A percentile compares a stretch with the other conserved stretches of the same genome.
Conservation (phyloP, 1,139 yeast species). For the Kodamaea alishanica region DNA sequence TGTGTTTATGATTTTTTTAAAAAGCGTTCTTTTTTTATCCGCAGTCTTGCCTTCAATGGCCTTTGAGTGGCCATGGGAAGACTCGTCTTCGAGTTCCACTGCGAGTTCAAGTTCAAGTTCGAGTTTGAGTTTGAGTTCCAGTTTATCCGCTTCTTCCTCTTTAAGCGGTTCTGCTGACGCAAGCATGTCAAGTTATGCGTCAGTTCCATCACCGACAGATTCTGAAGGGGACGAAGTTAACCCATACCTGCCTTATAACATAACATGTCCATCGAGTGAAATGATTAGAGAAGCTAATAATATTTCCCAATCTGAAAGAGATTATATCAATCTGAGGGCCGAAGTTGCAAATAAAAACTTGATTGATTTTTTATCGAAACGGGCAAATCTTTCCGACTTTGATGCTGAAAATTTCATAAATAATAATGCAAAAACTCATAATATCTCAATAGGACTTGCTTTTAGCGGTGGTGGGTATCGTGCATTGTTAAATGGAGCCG, state of each 20-base stretch:
- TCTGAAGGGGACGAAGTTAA: conserved; percentile 10
- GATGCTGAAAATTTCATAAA: conserved; percentile 30
- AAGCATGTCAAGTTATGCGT: background rate
- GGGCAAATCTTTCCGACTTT: conserved; percentile 33
- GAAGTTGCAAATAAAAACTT: conserved; percentile 30
- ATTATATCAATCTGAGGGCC: conserved; percentile 28
- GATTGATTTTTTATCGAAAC: conserved; percentile 27
- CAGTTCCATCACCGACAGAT: background rate
- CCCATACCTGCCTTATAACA: conserved; percentile 26
- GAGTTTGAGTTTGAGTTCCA: background rate
- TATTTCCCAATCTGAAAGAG: conserved; percentile 25
- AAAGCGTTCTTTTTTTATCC: background rate
- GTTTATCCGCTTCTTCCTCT: conserved; percentile 2
- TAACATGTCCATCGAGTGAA: conserved; percentile 23
- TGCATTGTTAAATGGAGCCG: conserved; percentile 46
- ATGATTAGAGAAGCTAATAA: conserved; percentile 26
- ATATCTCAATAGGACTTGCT: conserved; percentile 41
- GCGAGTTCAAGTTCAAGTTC: conserved; percentile 6
- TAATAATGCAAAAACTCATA: conserved; percentile 23
- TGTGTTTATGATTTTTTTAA: background rate
- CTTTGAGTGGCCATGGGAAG: conserved; percentile 13
- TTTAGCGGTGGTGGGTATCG: conserved; percentile 48
- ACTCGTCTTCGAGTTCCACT: background rate
- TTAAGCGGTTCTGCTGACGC: background rate
- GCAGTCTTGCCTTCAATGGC: conserved; percentile 3